Evolutionary conservation across 2,329 filamentous ascomycete species (phyloP), one percentile per base, ranked within the genome.

Genomic region (Alternaria panax): DNA sequence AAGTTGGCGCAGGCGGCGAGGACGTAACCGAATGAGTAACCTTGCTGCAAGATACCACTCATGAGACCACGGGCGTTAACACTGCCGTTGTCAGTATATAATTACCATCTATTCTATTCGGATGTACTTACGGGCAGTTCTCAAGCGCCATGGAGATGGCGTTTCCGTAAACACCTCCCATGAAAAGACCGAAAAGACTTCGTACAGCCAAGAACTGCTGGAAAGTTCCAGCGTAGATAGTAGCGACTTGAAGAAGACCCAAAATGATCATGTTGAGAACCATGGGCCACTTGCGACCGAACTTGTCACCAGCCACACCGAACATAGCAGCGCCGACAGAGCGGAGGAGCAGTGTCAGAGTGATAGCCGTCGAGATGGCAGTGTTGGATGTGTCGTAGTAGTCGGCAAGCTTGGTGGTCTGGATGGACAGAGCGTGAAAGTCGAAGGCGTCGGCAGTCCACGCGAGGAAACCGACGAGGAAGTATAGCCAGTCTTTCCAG

Each of bases 401-500:
- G 3, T 82, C 77, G 5, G 86, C 85, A 24, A 93, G 81, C 79
- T 92, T 92, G 66, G 85, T 85, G 4, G 90, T 91, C 75, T 93
- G 91, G 64, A 94, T 91, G 5, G 88, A 91, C 8, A 94, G 83
- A 25, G 91, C 90, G 78, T 93, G 90, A 74, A 93, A 94, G 77
- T 93, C 91, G 75, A 93, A 94, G 4, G 91, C 91, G 75, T 94
- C 92, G 57, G 90, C 91, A 1, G 87, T 90, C 92, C 92, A 94
- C 16, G 90, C 88, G 32, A 85, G 78, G 72, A 93, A 88, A 3
- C 90, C 91, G 11, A 92, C 89, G 40, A 90, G 64, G 79, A 94
- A 82, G 80, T 91, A 93, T 16, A 91, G 72, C 91, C 91, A 94
- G 73, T 90, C 88, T 60, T 83, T 86, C 24, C 81, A 80, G 3